Conservation (phyloP, 176 grass and related monocot genomes). For the Raddia distichophylla region DNA sequence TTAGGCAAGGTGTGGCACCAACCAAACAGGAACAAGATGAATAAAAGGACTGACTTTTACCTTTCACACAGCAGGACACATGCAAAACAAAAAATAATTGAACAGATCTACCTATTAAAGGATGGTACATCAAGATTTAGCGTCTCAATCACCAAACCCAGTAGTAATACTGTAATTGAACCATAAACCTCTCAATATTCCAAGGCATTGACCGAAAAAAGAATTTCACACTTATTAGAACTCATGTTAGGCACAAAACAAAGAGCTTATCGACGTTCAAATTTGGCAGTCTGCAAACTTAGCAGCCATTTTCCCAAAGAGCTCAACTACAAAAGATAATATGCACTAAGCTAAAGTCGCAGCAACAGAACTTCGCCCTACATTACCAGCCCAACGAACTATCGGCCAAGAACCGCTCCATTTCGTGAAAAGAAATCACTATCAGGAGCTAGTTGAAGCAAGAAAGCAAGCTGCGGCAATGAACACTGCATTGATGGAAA, state of each 20-base stretch:
- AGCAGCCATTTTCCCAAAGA: not conserved
- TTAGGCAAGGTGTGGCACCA: too few relatives aligned
- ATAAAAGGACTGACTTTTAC: not conserved
- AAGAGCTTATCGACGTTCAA: not conserved
- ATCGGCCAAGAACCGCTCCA: not conserved
- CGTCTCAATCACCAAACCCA: not conserved
- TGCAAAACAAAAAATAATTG: not conserved
- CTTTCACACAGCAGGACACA: not conserved
- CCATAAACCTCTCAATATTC: not conserved
- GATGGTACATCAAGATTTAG: not conserved
- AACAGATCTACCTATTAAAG: not conserved
- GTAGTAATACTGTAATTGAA: conserved; percentile 3
- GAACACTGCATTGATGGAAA: conserved; percentile 4
- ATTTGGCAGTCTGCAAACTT: not conserved
- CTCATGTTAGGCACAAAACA: not conserved
- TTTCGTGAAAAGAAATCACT: not conserved
- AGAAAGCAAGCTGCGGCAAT: not conserved
- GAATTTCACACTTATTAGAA: not conserved
- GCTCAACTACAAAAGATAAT: not conserved
- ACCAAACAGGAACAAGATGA: not conserved
- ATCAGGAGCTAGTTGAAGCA: conserved; percentile 3
- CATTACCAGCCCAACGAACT: not conserved
- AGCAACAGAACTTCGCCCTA: not conserved
- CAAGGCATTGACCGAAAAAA: not conserved
- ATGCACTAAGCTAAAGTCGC: not conserved